phyloP scores from a whole-genome alignment of 495 filamentous ascomycete species.

The Penicillium chermesinum region DNA sequence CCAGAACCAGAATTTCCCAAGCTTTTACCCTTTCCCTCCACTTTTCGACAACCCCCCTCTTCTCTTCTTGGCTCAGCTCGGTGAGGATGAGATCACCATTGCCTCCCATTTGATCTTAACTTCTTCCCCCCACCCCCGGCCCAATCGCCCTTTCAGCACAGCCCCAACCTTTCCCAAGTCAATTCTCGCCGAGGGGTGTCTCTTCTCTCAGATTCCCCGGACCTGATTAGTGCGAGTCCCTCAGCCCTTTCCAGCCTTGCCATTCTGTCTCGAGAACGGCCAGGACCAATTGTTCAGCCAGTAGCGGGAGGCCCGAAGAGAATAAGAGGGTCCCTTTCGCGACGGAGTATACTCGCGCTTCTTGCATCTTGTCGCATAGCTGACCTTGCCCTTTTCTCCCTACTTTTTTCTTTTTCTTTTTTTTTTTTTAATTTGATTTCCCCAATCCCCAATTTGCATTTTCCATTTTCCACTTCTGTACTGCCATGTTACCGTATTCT shows the following conservation, averaged over 20 bases:
- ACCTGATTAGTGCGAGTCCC: not conserved
- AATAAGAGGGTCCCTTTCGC: not conserved
- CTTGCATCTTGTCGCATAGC: conserved; percentile 9
- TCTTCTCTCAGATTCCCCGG: conserved; percentile 9
- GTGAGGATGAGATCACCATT: conserved; percentile 24
- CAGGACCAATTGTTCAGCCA: conserved; percentile 14
- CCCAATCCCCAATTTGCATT: conserved; percentile 3
- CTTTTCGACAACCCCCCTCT: conserved; percentile 1
- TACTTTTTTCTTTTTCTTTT: conserved; percentile 1
- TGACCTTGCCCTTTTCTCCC: conserved; percentile 1
- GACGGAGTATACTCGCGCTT: conserved; percentile 14
- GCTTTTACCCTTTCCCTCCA: not conserved
- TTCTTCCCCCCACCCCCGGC: conserved; percentile 3
- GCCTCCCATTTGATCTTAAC: conserved; percentile 16
- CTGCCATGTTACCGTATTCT: not conserved
- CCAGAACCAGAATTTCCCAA: conserved; percentile 7
- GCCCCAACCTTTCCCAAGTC: conserved; percentile 13
- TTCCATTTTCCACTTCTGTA: not conserved
- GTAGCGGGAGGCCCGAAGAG: conserved; percentile 6
- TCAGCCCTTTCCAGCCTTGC: conserved; percentile 4
- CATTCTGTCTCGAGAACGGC: not conserved
- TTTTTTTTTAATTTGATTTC: not conserved
- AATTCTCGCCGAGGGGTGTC: conserved; percentile 9
- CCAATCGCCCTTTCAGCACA: conserved; percentile 18
- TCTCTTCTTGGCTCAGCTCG: conserved; percentile 16